phyloP scores from a whole-genome alignment of 371 early-diverging fungal genomes.

The Actinomortierella wolfii region DNA sequence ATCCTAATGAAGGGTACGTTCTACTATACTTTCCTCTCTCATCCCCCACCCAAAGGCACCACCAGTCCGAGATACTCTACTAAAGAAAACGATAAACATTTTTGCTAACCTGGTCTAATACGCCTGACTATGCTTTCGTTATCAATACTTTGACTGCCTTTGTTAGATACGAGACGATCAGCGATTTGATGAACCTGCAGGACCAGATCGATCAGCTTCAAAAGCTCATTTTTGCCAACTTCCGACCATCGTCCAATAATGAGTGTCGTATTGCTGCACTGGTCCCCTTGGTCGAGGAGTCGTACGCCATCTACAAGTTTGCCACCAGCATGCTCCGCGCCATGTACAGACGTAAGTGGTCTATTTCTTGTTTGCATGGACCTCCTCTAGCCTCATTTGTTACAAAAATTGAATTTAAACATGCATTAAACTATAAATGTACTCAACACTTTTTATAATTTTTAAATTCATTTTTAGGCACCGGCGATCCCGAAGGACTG shows the following conservation, averaged over 20 bases:
- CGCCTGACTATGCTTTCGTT: too few relatives aligned
- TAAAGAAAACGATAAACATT: background rate
- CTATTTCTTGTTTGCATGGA: background rate
- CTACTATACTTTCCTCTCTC: background rate
- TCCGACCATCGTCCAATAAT: slow-evolving; percentile 86
- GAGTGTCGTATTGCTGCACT: slow-evolving; percentile 95
- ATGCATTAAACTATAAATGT: background rate
- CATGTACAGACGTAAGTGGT: slow-evolving; percentile 87
- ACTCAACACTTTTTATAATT: slow-evolving; percentile 3
- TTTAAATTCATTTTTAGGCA: slow-evolving; percentile 37
- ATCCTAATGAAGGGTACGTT: slow-evolving; percentile 95
- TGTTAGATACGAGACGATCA: slow-evolving; percentile 89
- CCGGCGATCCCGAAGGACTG: slow-evolving; percentile 84
- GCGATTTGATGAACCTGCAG: slow-evolving; percentile 88
- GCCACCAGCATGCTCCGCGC: slow-evolving; percentile 93
- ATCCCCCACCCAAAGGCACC: too few relatives aligned
- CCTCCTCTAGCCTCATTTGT: background rate
- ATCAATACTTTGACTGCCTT: too few relatives aligned
- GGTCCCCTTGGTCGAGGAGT: slow-evolving; percentile 96
- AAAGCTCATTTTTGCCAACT: slow-evolving; percentile 82
- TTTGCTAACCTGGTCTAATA: too few relatives aligned
- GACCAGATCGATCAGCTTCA: slow-evolving; percentile 92
- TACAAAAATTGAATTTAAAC: background rate
- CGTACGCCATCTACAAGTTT: slow-evolving; percentile 95
- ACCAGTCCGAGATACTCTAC: background rate